A percentile compares a stretch with the other conserved stretches of the same genome.
Evolutionary conservation across 805 yeast genomes (phyloP).

Genomic region (Kluyveromyces nonfermentans): DNA sequence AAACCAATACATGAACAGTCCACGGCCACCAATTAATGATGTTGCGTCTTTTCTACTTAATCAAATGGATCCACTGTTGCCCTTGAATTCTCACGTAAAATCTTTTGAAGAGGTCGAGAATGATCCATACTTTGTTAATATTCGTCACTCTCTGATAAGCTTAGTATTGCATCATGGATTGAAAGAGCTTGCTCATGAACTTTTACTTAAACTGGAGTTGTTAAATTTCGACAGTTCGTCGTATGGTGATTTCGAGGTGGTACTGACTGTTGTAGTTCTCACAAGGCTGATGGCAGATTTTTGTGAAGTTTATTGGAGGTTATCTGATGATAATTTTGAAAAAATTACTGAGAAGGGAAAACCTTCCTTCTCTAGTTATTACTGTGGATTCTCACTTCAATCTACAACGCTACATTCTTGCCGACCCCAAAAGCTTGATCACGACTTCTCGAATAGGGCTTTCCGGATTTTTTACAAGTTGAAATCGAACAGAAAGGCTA

Average conservation of each 20-base stretch:
- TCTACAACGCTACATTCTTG: slow-evolving; percentile 27
- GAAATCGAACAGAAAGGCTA: slow-evolving; percentile 26
- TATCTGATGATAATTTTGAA: slow-evolving; percentile 17
- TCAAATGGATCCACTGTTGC: slow-evolving; percentile 6
- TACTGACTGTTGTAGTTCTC: slow-evolving; percentile 27
- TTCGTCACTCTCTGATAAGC: slow-evolving; percentile 9
- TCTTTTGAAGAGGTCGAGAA: slow-evolving; percentile 13
- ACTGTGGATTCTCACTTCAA: slow-evolving; percentile 28
- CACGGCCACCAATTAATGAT: background rate
- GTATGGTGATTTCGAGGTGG: background rate
- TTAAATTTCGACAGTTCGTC: background rate
- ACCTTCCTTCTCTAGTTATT: slow-evolving; percentile 15
- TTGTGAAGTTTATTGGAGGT: slow-evolving; percentile 33
- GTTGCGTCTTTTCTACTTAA: background rate
- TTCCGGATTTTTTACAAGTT: slow-evolving; percentile 23
- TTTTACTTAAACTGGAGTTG: background rate
- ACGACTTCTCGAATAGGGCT: slow-evolving; percentile 21
- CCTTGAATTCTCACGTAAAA: slow-evolving; percentile 7
- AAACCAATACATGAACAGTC: too few relatives aligned
- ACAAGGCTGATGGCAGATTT: slow-evolving; percentile 34
- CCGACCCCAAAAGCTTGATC: slow-evolving; percentile 26
- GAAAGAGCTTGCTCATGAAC: slow-evolving; percentile 3
- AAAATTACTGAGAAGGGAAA: slow-evolving; percentile 12
- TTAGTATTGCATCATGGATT: slow-evolving; percentile 8
- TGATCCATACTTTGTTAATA: slow-evolving; percentile 8